These are phyloP conservation scores for Nyctanthes arbortristis DNA, from an alignment of 257 asterid genomes.

Conservation along the genomic window DNA sequence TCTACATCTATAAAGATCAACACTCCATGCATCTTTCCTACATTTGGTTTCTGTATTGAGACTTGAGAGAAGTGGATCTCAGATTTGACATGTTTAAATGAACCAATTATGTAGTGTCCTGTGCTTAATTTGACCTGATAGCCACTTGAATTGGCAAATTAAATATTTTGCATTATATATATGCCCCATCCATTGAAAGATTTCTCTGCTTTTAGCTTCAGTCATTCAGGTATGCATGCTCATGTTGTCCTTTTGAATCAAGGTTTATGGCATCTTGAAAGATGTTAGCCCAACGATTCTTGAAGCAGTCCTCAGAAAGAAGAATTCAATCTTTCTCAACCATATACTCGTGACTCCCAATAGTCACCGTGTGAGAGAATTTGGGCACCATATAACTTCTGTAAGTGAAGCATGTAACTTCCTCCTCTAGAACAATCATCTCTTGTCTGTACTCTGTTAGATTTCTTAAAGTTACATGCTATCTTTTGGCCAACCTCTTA, in stretches of 20 bases:
- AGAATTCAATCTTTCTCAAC: constrained; percentile 63
- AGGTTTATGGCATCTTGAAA: constrained; percentile 78
- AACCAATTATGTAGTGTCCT: too few species aligned
- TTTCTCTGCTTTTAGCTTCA: not conserved
- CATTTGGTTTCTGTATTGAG: too few species aligned
- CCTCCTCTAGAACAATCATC: constrained; percentile 7
- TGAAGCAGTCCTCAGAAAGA: constrained; percentile 49
- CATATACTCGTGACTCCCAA: constrained; percentile 85
- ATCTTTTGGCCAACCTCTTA: constrained; percentile 34
- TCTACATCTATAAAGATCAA: not conserved
- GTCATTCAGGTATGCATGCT: constrained; percentile 13
- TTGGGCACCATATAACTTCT: constrained; percentile 61
- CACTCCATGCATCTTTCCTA: too few species aligned
- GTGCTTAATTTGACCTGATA: too few species aligned
- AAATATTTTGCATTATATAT: not conserved
- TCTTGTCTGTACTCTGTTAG: constrained; percentile 1
- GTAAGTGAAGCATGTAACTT: constrained; percentile 53
- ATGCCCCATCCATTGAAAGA: constrained; percentile 1
- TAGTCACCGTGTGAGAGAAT: constrained; percentile 84
- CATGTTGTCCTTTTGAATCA: constrained; percentile 23
- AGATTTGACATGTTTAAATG: too few species aligned
- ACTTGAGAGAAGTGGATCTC: too few species aligned
- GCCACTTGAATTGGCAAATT: too few species aligned
- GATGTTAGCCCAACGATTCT: constrained; percentile 56
- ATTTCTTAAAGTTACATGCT: constrained; percentile 16